These are phyloP conservation scores for Westerdykella sp. DNA, from an alignment of 2,329 filamentous ascomycete species.

Conservation along the genomic window DNA sequence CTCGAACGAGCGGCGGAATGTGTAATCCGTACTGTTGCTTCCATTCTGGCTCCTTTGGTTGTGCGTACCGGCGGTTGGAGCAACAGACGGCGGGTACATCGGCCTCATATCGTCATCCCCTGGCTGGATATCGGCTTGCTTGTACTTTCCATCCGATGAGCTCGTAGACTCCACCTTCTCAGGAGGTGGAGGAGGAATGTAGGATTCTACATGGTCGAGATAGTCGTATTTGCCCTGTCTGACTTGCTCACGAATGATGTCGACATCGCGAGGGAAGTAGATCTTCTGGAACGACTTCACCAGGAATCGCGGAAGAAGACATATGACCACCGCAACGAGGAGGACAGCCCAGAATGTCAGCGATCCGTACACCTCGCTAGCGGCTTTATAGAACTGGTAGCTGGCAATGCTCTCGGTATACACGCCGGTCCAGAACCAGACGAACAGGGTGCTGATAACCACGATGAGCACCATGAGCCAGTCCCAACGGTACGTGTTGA, in stretches of 20 bases:
- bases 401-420: constrained; percentile 61
- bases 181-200: constrained; percentile 40
- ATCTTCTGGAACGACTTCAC: constrained; percentile 89
- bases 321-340: constrained; percentile 71
- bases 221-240: constrained; percentile 75
- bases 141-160: constrained; percentile 51
- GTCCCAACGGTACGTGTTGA: constrained; percentile 98
- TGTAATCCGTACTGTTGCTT: constrained; percentile 91
- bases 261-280: constrained; percentile 84
- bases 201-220: constrained; percentile 53
- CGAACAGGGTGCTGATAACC: constrained; percentile 71
- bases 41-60: constrained; percentile 81
- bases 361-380: constrained; percentile 69
- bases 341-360: constrained; percentile 83
- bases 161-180: constrained; percentile 47
- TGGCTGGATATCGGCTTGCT: constrained; percentile 44
- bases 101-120: constrained; percentile 79
- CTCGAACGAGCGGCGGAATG: constrained; percentile 42
- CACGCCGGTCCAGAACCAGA: constrained; percentile 94
- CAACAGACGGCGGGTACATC: constrained; percentile 88
- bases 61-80: constrained; percentile 60
- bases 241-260: constrained; percentile 92
- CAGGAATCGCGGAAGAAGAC: constrained; percentile 79
- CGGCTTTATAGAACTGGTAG: constrained; percentile 68
- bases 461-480: constrained; percentile 89